Evolutionary conservation across 176 grass and related monocot species (phyloP).

Genomic region (Ensete ventricosum): DNA sequence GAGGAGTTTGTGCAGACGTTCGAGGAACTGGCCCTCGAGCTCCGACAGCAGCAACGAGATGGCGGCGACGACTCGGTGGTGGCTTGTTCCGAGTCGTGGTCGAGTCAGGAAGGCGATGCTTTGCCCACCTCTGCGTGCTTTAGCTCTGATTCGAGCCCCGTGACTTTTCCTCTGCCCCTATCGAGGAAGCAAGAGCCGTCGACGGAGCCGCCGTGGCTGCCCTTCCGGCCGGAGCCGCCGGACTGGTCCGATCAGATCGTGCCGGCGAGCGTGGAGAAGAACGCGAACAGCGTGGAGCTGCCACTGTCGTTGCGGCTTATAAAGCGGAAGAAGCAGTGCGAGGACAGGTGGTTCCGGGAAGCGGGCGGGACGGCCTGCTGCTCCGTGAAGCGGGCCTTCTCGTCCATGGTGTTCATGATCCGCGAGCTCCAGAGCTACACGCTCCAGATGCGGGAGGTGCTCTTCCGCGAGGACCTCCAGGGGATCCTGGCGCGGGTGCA

Average conservation of each 20-base stretch:
- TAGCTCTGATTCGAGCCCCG: too few relatives aligned
- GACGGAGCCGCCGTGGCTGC: constrained; percentile 8
- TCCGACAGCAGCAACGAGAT: constrained; percentile 16
- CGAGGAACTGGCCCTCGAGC: constrained; percentile 42
- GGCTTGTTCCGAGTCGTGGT: neutral
- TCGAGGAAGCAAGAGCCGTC: neutral
- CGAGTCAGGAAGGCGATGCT: neutral
- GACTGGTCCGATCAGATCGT: constrained; percentile 16
- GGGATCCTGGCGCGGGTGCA: constrained; percentile 46
- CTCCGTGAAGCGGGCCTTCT: constrained; percentile 71
- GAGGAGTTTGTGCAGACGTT: constrained; percentile 58
- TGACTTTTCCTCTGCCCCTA: too few relatives aligned
- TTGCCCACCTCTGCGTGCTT: neutral
- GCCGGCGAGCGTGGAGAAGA: constrained; percentile 58
- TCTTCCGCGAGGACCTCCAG: constrained; percentile 63
- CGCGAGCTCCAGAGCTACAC: constrained; percentile 84
- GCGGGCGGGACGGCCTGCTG: constrained; percentile 40
- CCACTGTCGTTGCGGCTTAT: constrained; percentile 78
- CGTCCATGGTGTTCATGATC: constrained; percentile 97
- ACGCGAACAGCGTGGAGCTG: constrained; percentile 45
- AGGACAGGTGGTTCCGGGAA: constrained; percentile 27
- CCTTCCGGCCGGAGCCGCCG: constrained; percentile 4
- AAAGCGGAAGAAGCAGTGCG: constrained; percentile 65
- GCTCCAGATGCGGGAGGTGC: constrained; percentile 53
- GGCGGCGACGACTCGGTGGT: neutral